A percentile compares a stretch with the other conserved stretches of the same genome.
These are phyloP conservation scores for Nevesoporus exiguus DNA, from an alignment of 768 basidiomycete genomes.

Conservation along the genomic window DNA sequence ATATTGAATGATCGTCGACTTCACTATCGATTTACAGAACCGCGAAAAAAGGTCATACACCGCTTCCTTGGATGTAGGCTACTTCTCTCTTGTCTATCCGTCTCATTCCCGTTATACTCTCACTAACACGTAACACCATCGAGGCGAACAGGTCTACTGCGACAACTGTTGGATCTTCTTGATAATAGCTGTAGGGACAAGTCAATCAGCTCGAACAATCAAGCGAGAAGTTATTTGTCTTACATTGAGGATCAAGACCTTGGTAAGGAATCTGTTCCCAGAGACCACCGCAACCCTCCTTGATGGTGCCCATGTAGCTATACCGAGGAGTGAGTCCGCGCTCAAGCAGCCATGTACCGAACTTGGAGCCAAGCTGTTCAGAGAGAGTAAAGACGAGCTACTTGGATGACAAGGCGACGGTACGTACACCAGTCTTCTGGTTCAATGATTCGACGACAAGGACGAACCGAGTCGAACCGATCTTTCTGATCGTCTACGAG, in stretches of 20 bases:
- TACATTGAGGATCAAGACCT: slow-evolving; percentile 75
- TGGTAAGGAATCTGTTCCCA: slow-evolving; percentile 84
- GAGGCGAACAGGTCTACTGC: slow-evolving; percentile 11
- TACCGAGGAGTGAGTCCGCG: slow-evolving; percentile 77
- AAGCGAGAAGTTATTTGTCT: slow-evolving; percentile 26
- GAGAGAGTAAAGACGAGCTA: background rate
- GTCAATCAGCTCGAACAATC: background rate
- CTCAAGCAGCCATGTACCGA: slow-evolving; percentile 84
- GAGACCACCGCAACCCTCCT: slow-evolving; percentile 74
- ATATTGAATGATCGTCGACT: too few relatives aligned
- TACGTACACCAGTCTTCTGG: slow-evolving; percentile 77
- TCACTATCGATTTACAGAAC: background rate
- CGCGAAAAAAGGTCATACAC: slow-evolving; percentile 1
- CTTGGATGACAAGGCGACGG: background rate
- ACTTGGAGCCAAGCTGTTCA: slow-evolving; percentile 67
- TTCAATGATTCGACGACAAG: slow-evolving; percentile 84
- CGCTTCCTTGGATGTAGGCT: background rate
- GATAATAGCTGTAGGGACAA: slow-evolving; percentile 39
- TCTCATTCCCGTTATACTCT: background rate
- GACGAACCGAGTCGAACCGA: slow-evolving; percentile 73
- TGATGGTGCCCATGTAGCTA: slow-evolving; percentile 74
- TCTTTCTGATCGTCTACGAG: slow-evolving; percentile 56
- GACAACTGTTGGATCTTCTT: slow-evolving; percentile 42
- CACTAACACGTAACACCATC: background rate
- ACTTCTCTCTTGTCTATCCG: background rate